phyloP scores from a whole-genome alignment of 2,329 filamentous ascomycete species.

The Sarocladium brachiariae region DNA sequence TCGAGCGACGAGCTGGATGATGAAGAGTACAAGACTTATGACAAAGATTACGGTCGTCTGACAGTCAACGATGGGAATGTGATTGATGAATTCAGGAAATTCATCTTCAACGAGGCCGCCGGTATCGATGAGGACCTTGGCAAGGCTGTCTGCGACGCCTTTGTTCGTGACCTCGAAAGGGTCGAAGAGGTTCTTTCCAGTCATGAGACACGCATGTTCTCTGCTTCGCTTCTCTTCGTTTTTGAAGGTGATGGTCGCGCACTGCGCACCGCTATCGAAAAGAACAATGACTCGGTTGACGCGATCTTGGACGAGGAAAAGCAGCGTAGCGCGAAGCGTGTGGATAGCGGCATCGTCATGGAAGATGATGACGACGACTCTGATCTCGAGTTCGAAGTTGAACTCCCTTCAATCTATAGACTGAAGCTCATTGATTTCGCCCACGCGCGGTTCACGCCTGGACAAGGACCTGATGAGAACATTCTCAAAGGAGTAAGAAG shows the following conservation, averaged over 20 bases:
- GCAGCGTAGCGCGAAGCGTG: constrained; percentile 31
- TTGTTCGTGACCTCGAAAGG: constrained; percentile 44
- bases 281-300: constrained; percentile 45
- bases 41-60: constrained; percentile 55
- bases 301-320: constrained; percentile 39
- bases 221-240: constrained; percentile 54
- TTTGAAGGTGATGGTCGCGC: constrained; percentile 57
- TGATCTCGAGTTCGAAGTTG: constrained; percentile 32
- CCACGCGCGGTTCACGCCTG: constrained; percentile 78
- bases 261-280: constrained; percentile 43
- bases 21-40: constrained; percentile 53
- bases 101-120: constrained; percentile 51
- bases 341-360: constrained; percentile 50
- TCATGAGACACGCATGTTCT: constrained; percentile 59
- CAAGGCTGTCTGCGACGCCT: constrained; percentile 46
- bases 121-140: constrained; percentile 54
- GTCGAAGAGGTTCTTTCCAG: constrained; percentile 47
- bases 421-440: constrained; percentile 96
- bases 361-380: constrained; percentile 45
- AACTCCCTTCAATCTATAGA: constrained; percentile 60
- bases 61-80: constrained; percentile 48
- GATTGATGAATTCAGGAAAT: constrained; percentile 45
- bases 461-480: constrained; percentile 82
- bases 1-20: constrained; percentile 43
- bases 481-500: constrained; percentile 66